Conservation (phyloP, 352 stramenopile genomes). For the Lagenidium sp. region DNA sequence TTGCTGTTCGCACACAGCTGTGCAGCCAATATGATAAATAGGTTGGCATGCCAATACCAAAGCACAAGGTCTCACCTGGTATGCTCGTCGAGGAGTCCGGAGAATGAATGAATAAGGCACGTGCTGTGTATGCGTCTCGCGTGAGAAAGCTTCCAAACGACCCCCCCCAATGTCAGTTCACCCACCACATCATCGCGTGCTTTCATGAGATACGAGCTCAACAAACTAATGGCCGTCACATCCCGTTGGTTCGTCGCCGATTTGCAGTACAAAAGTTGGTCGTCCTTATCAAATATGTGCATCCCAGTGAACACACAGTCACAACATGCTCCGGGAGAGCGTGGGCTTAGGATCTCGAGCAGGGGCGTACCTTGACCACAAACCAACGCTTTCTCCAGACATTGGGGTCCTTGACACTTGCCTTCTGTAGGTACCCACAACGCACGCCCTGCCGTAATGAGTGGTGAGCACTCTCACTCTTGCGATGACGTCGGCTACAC, state of each 20-base stretch:
- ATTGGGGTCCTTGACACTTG: conserved; percentile 64
- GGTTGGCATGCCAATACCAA: not conserved
- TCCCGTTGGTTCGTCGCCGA: conserved; percentile 74
- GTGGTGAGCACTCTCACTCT: no score
- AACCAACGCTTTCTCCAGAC: conserved; percentile 84
- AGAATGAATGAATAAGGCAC: conserved; percentile 74
- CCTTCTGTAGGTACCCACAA: conserved; percentile 76
- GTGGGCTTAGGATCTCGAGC: no score
- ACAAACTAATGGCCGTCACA: conserved; percentile 70
- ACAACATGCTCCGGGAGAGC: no score
- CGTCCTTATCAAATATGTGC: conserved; percentile 32
- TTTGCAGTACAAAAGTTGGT: conserved; percentile 83
- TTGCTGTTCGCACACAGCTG: conserved; percentile 72
- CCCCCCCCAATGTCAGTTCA: no score
- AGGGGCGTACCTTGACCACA: conserved; percentile 67
- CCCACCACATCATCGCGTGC: conserved; percentile 63
- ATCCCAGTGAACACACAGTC: no score
- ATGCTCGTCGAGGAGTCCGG: conserved; percentile 57
- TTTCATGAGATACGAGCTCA: conserved; percentile 68
- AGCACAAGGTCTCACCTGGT: conserved; percentile 26
- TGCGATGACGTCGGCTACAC: not conserved
- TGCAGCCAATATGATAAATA: not conserved
- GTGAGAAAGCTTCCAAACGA: not conserved
- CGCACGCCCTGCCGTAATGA: no score
- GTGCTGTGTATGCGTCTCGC: conserved; percentile 18